A percentile compares a stretch with the other conserved stretches of the same genome.
These are phyloP conservation scores for Panaeolus cyanescens DNA, from an alignment of 768 basidiomycete genomes.

Conservation along the genomic window DNA sequence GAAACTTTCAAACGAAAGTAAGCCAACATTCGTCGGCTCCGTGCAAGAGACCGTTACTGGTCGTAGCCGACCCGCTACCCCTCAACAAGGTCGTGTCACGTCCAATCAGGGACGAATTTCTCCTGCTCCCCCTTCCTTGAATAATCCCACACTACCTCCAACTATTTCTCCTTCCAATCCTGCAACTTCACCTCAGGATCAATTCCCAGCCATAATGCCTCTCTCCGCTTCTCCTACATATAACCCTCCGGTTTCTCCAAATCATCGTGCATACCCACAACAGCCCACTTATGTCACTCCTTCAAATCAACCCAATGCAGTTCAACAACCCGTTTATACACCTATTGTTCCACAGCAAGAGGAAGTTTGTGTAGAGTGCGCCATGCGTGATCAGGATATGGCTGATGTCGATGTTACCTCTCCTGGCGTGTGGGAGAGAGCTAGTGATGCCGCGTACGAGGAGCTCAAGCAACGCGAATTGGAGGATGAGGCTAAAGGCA, in stretches of 20 bases:
- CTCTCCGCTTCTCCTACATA: conserved; percentile 61
- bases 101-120: conserved; percentile 22
- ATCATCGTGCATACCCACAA: conserved; percentile 66
- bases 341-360: conserved; percentile 62
- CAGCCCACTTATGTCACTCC: conserved; percentile 80
- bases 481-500: conserved; percentile 62
- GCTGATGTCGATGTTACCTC: conserved; percentile 89
- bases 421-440: conserved; percentile 88
- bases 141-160: conserved; percentile 13
- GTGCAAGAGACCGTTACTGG: conserved; percentile 26
- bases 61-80: conserved; percentile 19
- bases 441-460: conserved; percentile 80
- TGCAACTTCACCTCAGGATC: conserved; percentile 24
- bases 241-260: conserved; percentile 65
- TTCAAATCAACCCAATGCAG: conserved; percentile 48
- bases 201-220: conserved; percentile 51
- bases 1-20: conserved; percentile 35
- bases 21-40: conserved; percentile 29
- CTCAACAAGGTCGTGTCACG: conserved; percentile 15
- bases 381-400: conserved; percentile 99
- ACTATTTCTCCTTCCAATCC: conserved; percentile 13
- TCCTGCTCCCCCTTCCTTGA: conserved; percentile 34
- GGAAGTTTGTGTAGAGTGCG: conserved; percentile 94
- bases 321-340: conserved; percentile 59
- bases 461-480: conserved; percentile 75